Conservation (phyloP, 177 flowering plant species). For the Telopea speciosissima region DNA sequence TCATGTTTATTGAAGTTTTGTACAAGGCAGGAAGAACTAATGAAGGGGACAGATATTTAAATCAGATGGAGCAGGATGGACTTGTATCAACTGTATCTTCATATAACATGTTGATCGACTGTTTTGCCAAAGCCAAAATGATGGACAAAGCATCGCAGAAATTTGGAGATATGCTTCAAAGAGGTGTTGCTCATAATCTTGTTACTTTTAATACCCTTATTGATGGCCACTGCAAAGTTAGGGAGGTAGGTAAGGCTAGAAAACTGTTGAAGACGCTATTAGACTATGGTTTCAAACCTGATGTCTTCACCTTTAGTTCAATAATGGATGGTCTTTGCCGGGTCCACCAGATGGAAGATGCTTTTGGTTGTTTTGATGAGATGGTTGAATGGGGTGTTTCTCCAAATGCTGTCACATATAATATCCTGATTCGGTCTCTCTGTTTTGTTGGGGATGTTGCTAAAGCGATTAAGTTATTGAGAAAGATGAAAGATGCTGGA, state of each 20-base stretch:
- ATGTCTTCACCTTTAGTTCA: constrained; percentile 70
- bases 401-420: constrained; percentile 67
- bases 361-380: constrained; percentile 68
- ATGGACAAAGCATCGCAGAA: constrained; percentile 46
- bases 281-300: constrained; percentile 57
- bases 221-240: constrained; percentile 52
- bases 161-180: constrained; percentile 48
- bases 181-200: constrained; percentile 54
- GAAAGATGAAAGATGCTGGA: constrained; percentile 57
- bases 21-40: constrained; percentile 31
- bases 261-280: constrained; percentile 60
- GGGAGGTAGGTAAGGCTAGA: constrained; percentile 39
- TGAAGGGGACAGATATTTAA: constrained; percentile 46
- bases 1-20: constrained; percentile 45
- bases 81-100: constrained; percentile 48
- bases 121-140: constrained; percentile 56
- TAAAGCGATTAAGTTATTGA: constrained; percentile 43
- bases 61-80: constrained; percentile 44
- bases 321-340: constrained; percentile 78
- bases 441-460: constrained; percentile 52
- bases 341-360: constrained; percentile 48
- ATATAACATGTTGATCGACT: constrained; percentile 76
- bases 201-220: constrained; percentile 84
- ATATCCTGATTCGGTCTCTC: constrained; percentile 59
- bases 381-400: constrained; percentile 78